Percentiles rank a stretch among this genome's conserved stretches.
Evolutionary conservation across 2,329 filamentous ascomycete species (phyloP).

Genomic region (Gyromitra esculenta): DNA sequence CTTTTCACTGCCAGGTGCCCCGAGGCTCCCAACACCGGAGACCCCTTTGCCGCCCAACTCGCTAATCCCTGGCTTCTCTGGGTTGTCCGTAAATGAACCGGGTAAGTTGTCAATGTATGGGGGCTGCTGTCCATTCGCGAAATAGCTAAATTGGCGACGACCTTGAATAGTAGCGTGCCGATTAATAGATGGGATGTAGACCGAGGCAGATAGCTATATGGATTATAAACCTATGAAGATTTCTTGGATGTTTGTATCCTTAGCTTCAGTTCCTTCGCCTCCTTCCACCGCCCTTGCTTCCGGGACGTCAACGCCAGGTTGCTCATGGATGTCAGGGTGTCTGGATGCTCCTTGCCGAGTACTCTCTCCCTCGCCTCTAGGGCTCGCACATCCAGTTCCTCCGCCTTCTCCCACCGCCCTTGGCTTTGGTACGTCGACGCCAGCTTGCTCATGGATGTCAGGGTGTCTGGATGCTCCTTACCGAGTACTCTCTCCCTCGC

Average conservation of each 20-base stretch:
- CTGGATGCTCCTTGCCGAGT: conserved; percentile 33
- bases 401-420: conserved; percentile 6
- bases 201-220: neutral
- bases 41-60: no score
- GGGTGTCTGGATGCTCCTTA: conserved; percentile 9
- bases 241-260: neutral
- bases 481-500: conserved; percentile 21
- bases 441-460: neutral
- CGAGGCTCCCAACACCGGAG: no score
- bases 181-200: neutral
- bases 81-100: no score
- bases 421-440: conserved; percentile 21
- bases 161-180: neutral
- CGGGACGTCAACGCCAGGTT: conserved; percentile 30
- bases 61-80: no score
- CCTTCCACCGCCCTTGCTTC: conserved; percentile 63
- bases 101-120: no score
- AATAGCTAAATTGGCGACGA: no score
- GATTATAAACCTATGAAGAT: neutral
- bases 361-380: conserved; percentile 12
- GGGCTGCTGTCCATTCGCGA: no score
- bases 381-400: neutral
- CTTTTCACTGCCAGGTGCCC: no score
- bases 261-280: conserved; percentile 39
- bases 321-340: conserved; percentile 47